Evolutionary conservation across 2,329 filamentous ascomycete genomes (phyloP).

Genomic region (Fusarium papillatum): DNA sequence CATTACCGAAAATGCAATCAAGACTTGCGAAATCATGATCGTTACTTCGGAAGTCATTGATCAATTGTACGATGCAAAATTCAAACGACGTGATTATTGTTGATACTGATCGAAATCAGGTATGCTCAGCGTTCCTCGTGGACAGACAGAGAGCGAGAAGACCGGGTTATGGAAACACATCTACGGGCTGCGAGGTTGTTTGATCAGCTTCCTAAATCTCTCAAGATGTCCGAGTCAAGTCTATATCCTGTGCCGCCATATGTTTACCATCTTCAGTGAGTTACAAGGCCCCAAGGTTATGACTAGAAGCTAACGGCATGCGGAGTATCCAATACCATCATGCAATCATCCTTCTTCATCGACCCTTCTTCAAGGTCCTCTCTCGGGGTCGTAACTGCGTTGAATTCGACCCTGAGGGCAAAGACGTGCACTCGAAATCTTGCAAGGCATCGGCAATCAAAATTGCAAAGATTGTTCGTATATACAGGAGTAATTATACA

Average conservation of each 20-base stretch:
- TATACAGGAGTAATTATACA: conserved; percentile 34
- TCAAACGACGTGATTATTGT: too few species aligned
- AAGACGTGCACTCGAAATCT: conserved; percentile 30
- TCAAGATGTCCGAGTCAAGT: conserved; percentile 2
- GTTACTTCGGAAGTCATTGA: conserved; percentile 23
- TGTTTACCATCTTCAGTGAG: neutral
- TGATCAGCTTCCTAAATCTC: neutral
- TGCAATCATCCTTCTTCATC: neutral
- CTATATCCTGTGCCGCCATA: neutral
- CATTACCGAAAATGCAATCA: conserved; percentile 19
- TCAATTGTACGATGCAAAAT: conserved; percentile 4
- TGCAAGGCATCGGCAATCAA: conserved; percentile 23
- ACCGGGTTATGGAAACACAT: neutral
- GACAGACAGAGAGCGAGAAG: neutral
- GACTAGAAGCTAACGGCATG: neutral
- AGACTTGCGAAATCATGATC: conserved; percentile 17
- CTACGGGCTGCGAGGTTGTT: neutral
- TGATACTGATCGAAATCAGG: neutral
- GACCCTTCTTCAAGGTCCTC: neutral
- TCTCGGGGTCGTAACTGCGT: neutral
- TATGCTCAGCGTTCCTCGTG: neutral
- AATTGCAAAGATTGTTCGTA: conserved; percentile 27
- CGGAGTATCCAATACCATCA: neutral
- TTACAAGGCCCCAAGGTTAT: accelerated
- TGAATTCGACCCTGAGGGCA: conserved; percentile 26